Evolutionary conservation across 2,329 filamentous ascomycete species (phyloP).

Genomic region (Calonectria henricotiae): DNA sequence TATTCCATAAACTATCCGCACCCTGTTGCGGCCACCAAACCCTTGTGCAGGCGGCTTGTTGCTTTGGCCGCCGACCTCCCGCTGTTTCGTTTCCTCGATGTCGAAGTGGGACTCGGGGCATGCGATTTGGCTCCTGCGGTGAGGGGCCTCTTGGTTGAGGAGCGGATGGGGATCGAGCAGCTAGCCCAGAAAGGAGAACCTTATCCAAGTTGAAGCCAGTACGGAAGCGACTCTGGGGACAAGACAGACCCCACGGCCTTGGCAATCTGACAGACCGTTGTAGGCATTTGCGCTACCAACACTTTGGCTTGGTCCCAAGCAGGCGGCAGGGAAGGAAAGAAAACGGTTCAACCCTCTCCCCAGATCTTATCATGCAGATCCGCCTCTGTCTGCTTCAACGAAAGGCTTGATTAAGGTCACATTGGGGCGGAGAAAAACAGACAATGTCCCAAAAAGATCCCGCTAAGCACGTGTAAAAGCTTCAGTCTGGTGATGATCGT

Average conservation of each 20-base stretch:
- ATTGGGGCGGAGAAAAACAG: constrained; percentile 23
- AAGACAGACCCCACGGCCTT: constrained; percentile 16
- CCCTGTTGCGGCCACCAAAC: constrained; percentile 17
- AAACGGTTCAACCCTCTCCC: constrained; percentile 27
- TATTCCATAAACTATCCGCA: constrained; percentile 7
- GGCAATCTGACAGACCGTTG: constrained; percentile 27
- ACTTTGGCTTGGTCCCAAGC: constrained; percentile 21
- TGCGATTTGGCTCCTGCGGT: constrained; percentile 7
- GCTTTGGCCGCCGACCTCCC: constrained; percentile 22
- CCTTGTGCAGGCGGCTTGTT: constrained; percentile 3
- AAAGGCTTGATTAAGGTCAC: constrained; percentile 14
- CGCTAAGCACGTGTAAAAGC: constrained; percentile 31
- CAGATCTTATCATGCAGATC: constrained; percentile 31
- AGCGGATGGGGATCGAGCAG: constrained; percentile 18
- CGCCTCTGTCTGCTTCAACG: background rate
- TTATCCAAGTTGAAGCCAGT: constrained; percentile 18
- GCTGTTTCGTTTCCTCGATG: constrained; percentile 32
- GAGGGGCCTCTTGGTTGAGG: constrained; percentile 18
- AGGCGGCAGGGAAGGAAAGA: constrained; percentile 16
- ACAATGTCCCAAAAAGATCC: constrained; percentile 2
- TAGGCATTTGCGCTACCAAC: constrained; percentile 20
- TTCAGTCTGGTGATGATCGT: constrained; percentile 30
- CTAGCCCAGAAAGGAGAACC: constrained; percentile 27
- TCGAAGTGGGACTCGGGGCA: constrained; percentile 21
- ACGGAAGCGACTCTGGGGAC: constrained; percentile 21